These are phyloP conservation scores for Candida sp. DNA, from an alignment of 1,139 yeast genomes.

Conservation along the genomic window DNA sequence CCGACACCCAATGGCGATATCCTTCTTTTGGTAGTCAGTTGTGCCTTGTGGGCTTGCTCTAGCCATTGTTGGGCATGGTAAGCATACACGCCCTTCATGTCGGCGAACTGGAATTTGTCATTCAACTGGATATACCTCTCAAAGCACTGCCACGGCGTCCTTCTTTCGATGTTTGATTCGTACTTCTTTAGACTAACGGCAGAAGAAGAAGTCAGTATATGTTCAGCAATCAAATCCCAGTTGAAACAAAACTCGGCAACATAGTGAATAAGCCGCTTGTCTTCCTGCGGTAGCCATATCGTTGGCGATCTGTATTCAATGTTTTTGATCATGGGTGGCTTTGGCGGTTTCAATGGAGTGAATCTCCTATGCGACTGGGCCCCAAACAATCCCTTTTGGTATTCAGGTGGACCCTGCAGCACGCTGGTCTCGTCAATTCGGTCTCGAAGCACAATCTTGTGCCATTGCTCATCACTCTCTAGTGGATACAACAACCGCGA, in stretches of 20 bases:
- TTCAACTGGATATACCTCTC: conserved; percentile 94
- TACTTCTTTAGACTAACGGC: conserved; percentile 66
- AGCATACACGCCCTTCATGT: conserved; percentile 88
- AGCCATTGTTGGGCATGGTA: conserved; percentile 90
- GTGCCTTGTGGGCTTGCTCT: conserved; percentile 89
- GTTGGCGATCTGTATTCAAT: conserved; percentile 88
- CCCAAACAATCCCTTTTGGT: conserved; percentile 63
- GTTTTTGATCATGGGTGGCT: conserved; percentile 83
- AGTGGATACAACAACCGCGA: conserved; percentile 63
- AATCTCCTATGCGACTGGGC: conserved; percentile 63
- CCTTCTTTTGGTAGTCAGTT: conserved; percentile 84
- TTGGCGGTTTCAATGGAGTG: conserved; percentile 77
- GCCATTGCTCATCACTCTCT: conserved; percentile 68
- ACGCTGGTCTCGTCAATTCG: conserved; percentile 23
- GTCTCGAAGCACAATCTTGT: conserved; percentile 61
- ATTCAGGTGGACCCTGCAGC: conserved; percentile 35
- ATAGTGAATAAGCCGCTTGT: conserved; percentile 73
- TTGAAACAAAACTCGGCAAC: conserved; percentile 90
- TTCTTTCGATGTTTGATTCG: conserved; percentile 86
- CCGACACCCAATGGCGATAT: conserved; percentile 94
- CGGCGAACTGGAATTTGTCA: conserved; percentile 83
- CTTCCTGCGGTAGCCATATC: conserved; percentile 96
- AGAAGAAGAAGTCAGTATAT: conserved; percentile 57
- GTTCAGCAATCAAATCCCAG: conserved; percentile 92
- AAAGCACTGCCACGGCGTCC: conserved; percentile 99